Evolutionary conservation across 805 yeast genomes (phyloP).

Genomic region (Cyberlindnera mississippiensis): DNA sequence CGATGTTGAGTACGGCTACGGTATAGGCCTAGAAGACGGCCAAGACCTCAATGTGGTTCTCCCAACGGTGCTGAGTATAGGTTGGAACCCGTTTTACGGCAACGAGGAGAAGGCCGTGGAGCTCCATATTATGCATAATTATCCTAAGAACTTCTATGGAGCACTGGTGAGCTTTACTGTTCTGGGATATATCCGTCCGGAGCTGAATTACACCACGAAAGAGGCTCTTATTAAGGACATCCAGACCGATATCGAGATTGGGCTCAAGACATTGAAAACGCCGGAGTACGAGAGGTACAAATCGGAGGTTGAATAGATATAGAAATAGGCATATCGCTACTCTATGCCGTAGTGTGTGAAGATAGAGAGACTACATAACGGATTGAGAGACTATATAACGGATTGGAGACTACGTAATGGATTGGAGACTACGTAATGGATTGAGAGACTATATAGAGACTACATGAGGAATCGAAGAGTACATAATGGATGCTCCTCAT

Average conservation of each 20-base stretch:
- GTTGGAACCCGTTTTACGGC: slow-evolving; percentile 90
- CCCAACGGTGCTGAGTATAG: slow-evolving; percentile 94
- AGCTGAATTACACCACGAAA: slow-evolving; percentile 71
- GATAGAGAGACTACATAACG: too few species aligned
- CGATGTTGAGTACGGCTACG: slow-evolving; percentile 57
- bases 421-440: too few species aligned
- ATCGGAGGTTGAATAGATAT: slow-evolving; percentile 10
- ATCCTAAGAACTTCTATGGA: slow-evolving; percentile 72
- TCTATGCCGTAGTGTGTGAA: too few species aligned
- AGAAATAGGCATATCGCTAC: background rate
- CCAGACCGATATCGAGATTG: slow-evolving; percentile 69
- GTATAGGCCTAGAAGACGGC: slow-evolving; percentile 39
- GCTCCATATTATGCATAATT: slow-evolving; percentile 78
- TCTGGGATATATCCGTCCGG: slow-evolving; percentile 90
- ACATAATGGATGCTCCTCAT: too few species aligned
- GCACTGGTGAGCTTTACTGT: slow-evolving; percentile 65
- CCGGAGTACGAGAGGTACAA: slow-evolving; percentile 38
- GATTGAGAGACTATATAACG: too few species aligned
- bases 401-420: too few species aligned
- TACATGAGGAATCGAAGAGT: too few species aligned
- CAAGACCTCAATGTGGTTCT: slow-evolving; percentile 42
- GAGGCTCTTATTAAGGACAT: slow-evolving; percentile 88
- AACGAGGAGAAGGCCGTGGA: slow-evolving; percentile 82
- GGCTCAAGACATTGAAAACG: slow-evolving; percentile 44
- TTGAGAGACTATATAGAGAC: too few species aligned